Conservation (phyloP, 495 filamentous ascomycete species). For the Penicillium atrosanguineum region DNA sequence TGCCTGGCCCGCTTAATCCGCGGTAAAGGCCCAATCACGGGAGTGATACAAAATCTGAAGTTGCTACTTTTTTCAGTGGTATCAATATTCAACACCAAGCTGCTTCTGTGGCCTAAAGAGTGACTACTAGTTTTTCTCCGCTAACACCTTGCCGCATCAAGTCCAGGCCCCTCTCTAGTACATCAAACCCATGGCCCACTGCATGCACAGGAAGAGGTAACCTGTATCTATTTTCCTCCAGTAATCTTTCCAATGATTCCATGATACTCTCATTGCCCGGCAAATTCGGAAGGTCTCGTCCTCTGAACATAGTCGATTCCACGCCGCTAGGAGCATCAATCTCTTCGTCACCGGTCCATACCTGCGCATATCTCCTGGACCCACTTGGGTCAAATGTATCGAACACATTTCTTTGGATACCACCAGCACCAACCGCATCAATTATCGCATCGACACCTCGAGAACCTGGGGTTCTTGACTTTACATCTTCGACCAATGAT, state of each 20-base stretch:
- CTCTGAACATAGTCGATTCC: slow-evolving; percentile 17
- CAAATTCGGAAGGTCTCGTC: slow-evolving; percentile 20
- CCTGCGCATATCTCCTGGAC: slow-evolving; percentile 31
- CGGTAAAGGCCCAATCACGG: too few species aligned
- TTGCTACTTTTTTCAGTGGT: too few species aligned
- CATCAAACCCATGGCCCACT: slow-evolving; percentile 32
- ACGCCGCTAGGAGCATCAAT: slow-evolving; percentile 23
- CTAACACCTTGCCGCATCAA: slow-evolving; percentile 27
- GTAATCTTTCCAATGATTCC: slow-evolving; percentile 14
- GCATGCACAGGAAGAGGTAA: slow-evolving; percentile 15
- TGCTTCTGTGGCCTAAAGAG: slow-evolving; percentile 11
- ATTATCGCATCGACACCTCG: slow-evolving; percentile 42
- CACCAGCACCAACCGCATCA: slow-evolving; percentile 32
- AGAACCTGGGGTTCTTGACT: slow-evolving; percentile 20
- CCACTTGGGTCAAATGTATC: slow-evolving; percentile 23
- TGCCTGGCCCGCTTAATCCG: too few species aligned
- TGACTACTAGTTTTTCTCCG: slow-evolving; percentile 36
- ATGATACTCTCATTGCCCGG: slow-evolving; percentile 15
- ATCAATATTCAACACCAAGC: too few species aligned
- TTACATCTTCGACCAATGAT: slow-evolving; percentile 21
- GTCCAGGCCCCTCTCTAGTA: slow-evolving; percentile 26
- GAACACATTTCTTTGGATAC: slow-evolving; percentile 15
- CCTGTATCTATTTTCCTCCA: slow-evolving; percentile 9
- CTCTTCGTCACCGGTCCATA: slow-evolving; percentile 27
- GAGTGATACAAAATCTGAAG: too few species aligned